Evolutionary conservation across 495 filamentous ascomycete species (phyloP), one percentile per base, ranked within the genome.

Genomic region (Lophiostoma macrostomum): DNA sequence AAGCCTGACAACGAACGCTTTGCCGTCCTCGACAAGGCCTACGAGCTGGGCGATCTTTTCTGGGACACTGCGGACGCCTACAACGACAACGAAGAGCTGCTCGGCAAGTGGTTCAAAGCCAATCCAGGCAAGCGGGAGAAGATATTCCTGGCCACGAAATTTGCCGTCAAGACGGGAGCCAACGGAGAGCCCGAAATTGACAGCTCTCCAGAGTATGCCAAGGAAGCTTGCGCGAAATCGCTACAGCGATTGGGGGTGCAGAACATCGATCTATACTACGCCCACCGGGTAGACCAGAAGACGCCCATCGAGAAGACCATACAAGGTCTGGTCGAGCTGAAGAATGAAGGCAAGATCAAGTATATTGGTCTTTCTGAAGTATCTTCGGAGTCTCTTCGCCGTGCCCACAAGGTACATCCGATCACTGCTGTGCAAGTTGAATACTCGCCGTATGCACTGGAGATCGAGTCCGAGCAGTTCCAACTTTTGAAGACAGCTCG

Each of bases 11-110:
- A 72, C 28, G 74, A 77, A 31, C 73, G 74, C 18, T 73, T 81
- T 34, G 64, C 64, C 8, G 4, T 81, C 13, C 72, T 78, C 0
- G 76, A 81, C 53, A 72, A 75, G 1, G 79, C 76, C 22, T 60
- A 78, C 42, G 72, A 77, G 39, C 60, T 77, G n/a, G 84, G 83
- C 4, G 68, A 76, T 38, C 74, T 51, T 0, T 78, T 79, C 46
- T 86, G 83, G 83, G 83, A 86, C 57, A 75, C 72, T 10, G 76
- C 82, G 24, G 78, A 85, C 48, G 47, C 62, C n/a, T 76, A 75
- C 35, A 69, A 60, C 12, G 78, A 81, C 53, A 71, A 58, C 37
- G 79, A 83, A 53, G 78, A 79, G 5, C 60, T 83, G 0, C 50
- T 84, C 8, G 78, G 78, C 0, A 75, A 73, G 56, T 84, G 79